These are phyloP conservation scores for Graphiopsis chlorocephala DNA, from an alignment of 2,329 filamentous ascomycete species.

Conservation along the genomic window DNA sequence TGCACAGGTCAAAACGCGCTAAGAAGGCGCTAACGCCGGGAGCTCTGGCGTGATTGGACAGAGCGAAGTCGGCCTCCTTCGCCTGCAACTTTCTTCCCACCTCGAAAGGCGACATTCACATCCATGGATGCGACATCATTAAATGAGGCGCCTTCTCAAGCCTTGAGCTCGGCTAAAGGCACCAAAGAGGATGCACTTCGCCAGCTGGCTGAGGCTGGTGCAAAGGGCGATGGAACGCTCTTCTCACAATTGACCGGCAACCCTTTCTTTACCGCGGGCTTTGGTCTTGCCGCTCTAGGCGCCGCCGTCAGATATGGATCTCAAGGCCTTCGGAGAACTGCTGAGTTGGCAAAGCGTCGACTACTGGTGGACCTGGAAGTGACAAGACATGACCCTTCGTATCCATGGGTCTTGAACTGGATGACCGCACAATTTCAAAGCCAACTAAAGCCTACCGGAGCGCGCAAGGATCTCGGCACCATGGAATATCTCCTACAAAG, in stretches of 20 bases:
- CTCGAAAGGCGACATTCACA: not conserved
- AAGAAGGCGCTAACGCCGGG: slow-evolving; percentile 2
- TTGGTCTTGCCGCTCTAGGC: slow-evolving; percentile 86
- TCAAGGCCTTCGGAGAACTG: slow-evolving; percentile 68
- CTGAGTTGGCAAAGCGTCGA: slow-evolving; percentile 73
- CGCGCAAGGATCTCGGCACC: slow-evolving; percentile 37
- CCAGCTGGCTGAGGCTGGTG: slow-evolving; percentile 33
- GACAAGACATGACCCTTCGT: slow-evolving; percentile 87
- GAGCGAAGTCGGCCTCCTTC: not conserved
- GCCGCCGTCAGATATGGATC: slow-evolving; percentile 78
- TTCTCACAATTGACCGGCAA: slow-evolving; percentile 48
- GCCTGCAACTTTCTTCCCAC: slow-evolving; percentile 1
- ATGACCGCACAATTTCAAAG: slow-evolving; percentile 62
- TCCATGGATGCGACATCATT: slow-evolving; percentile 9
- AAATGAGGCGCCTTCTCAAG: slow-evolving; percentile 8
- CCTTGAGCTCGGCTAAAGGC: slow-evolving; percentile 9
- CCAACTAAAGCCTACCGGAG: slow-evolving; percentile 39
- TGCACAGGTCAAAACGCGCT: not conserved
- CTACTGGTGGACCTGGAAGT: slow-evolving; percentile 96
- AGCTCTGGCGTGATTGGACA: not conserved
- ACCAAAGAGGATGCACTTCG: slow-evolving; percentile 36
- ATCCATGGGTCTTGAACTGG: slow-evolving; percentile 93
- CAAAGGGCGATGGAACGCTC: slow-evolving; percentile 37
- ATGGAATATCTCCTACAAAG: slow-evolving; percentile 55
- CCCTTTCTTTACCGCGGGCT: slow-evolving; percentile 60